Evolutionary conservation across 306 rosid genomes (phyloP), one percentile per base, ranked within the genome.

Genomic region (Crataegus laevigata): DNA sequence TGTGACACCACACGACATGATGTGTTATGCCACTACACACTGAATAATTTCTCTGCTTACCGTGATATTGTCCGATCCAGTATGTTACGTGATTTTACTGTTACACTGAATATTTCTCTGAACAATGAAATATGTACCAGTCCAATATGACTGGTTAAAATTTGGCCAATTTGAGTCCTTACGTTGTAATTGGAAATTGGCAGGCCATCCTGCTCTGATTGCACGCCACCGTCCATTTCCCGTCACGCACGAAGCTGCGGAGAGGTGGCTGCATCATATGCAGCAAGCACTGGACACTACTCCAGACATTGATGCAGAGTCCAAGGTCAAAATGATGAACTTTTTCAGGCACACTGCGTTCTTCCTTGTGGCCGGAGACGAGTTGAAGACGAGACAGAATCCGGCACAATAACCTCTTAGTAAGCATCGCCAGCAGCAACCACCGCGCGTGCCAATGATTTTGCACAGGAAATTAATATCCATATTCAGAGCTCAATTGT

Each of bases 161-260:
- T 24, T 25, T 25, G 25, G 32, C 17, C 3, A 3, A 29, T 19
- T 24, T 0, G 12, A 18, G 29, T 42, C 19, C 4, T 17, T 0
- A 2, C 8, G 14, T 36, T 17, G 15, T 22, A 2, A 24, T 13
- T 78, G 59, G 58, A 75, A 32, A 34, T 68, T 85, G 79, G 72
- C 81, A 94, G 97, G 97, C 54, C 98, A 91, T 80, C 98, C 98
- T 71, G 96, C 98, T 68, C 88, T 94, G 71, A 91, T 91, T 45
- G 92, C 80, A 6, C 85, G 98, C 38, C 97, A 94, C 78, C 86
- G 94, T 28, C 88, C 94, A 58, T 94, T 94, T 84, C 88, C 90
- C 0, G 85, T 94, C 29, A 91, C 97, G 0, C 94, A 77, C 52
- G 75, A 80, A 79, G 96, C 93, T 45, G 97, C 96, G 0, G 89